Evolutionary conservation across 2,329 filamentous ascomycete genomes (phyloP).

Genomic region (Orbilia oligospora): DNA sequence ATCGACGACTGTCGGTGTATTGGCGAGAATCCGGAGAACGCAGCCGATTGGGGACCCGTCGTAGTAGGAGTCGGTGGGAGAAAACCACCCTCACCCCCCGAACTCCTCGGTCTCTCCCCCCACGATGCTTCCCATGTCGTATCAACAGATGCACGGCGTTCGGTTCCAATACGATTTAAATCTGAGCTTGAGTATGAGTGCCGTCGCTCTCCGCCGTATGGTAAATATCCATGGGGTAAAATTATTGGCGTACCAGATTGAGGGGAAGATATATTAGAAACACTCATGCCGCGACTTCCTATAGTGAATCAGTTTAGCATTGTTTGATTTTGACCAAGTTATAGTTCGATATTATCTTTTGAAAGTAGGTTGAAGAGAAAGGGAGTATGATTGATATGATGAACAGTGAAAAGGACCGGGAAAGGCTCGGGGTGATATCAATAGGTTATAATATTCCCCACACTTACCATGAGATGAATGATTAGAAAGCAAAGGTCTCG

Average conservation of each 20-base stretch:
- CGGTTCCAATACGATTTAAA: constrained; percentile 46
- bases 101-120: constrained; percentile 58
- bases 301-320: constrained; percentile 43
- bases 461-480: constrained; percentile 54
- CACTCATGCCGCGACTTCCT: constrained; percentile 58
- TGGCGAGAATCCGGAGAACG: constrained; percentile 39
- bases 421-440: background rate
- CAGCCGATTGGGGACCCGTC: constrained; percentile 9
- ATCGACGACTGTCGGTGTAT: constrained; percentile 44
- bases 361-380: background rate
- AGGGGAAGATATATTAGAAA: constrained; percentile 48
- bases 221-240: constrained; percentile 59
- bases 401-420: background rate
- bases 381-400: background rate
- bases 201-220: constrained; percentile 58
- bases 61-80: constrained; percentile 40
- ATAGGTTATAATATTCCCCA: constrained; percentile 36
- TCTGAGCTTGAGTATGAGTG: constrained; percentile 61
- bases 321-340: background rate
- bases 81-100: constrained; percentile 32
- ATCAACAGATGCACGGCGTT: constrained; percentile 52
- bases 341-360: background rate
- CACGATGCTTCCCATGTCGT: constrained; percentile 53
- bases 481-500: constrained; percentile 49
- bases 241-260: constrained; percentile 60